Percentiles rank a stretch among this genome's conserved stretches.
Evolutionary conservation across 2,329 filamentous ascomycete genomes (phyloP).

Genomic region (Penicillium sp.): DNA sequence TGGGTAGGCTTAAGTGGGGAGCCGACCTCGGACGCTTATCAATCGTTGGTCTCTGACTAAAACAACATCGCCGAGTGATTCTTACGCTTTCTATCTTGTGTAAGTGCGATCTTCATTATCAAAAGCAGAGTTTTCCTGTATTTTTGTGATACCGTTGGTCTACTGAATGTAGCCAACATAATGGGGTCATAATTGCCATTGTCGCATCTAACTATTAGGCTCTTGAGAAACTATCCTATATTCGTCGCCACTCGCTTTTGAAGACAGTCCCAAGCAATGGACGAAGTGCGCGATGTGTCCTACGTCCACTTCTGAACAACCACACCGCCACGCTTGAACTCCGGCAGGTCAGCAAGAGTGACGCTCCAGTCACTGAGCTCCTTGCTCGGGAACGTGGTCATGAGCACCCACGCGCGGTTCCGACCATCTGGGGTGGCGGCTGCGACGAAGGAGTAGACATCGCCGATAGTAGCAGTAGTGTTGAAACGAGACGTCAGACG

Average conservation of each 20-base stretch:
- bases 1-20: slow-evolving; percentile 21
- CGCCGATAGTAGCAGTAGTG: slow-evolving; percentile 65
- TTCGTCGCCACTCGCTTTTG: slow-evolving; percentile 12
- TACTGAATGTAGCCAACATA: slow-evolving; percentile 6
- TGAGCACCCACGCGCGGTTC: slow-evolving; percentile 60
- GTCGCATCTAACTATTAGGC: slow-evolving; percentile 8
- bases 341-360: slow-evolving; percentile 51
- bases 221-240: slow-evolving; percentile 5
- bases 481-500: slow-evolving; percentile 66
- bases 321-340: slow-evolving; percentile 56
- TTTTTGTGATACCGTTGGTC: slow-evolving; percentile 1
- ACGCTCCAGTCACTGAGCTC: slow-evolving; percentile 60
- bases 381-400: slow-evolving; percentile 68
- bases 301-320: slow-evolving; percentile 55
- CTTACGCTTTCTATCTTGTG: background rate
- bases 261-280: slow-evolving; percentile 4
- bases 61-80: slow-evolving; percentile 5
- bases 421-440: slow-evolving; percentile 55
- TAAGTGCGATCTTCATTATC: background rate
- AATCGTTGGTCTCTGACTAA: slow-evolving; percentile 30
- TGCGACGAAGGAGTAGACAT: slow-evolving; percentile 65
- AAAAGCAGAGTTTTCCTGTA: background rate
- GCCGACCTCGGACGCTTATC: slow-evolving; percentile 33
- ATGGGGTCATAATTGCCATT: background rate
- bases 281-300: slow-evolving; percentile 3